A percentile compares a stretch with the other conserved stretches of the same genome.
Evolutionary conservation across 768 basidiomycete genomes (phyloP).

Genomic region (Pisolithus sp.): DNA sequence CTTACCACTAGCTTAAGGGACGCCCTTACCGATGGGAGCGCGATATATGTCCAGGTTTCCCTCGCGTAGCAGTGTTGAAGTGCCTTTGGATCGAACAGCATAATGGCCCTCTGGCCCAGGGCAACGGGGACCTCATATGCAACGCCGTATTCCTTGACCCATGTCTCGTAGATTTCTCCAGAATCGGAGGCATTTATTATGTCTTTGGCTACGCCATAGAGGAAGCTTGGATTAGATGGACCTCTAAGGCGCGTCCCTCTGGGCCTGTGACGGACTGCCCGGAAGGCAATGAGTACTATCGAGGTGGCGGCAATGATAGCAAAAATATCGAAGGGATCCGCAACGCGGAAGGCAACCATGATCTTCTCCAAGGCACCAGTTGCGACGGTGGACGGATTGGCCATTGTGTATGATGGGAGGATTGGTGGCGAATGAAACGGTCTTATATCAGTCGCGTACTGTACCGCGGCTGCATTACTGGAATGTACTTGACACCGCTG

Average conservation of each 20-base stretch:
- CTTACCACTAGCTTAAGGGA: conserved; percentile 22
- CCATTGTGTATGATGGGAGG: neutral
- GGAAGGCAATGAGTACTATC: conserved; percentile 3
- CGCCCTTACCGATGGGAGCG: conserved; percentile 15
- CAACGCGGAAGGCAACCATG: neutral
- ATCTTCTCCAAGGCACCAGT: neutral
- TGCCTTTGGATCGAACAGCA: conserved; percentile 45
- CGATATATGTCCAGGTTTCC: conserved; percentile 37
- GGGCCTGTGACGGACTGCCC: neutral
- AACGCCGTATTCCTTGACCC: conserved; percentile 44
- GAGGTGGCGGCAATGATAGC: neutral
- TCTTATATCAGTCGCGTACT: neutral
- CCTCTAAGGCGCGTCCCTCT: conserved; percentile 19
- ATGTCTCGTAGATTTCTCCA: conserved; percentile 35
- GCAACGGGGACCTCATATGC: conserved; percentile 35
- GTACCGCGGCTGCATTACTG: too few relatives aligned
- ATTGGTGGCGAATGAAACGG: neutral
- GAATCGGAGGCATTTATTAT: conserved; percentile 14
- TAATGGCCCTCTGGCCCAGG: conserved; percentile 29
- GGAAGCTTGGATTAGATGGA: conserved; percentile 12
- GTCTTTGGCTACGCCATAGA: conserved; percentile 12
- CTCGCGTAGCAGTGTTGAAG: conserved; percentile 44
- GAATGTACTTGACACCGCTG: too few relatives aligned
- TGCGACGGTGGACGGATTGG: neutral
- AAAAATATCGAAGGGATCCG: neutral